phyloP scores from a whole-genome alignment of 2,329 filamentous ascomycete genomes.

The Blumeriella jaapii region DNA sequence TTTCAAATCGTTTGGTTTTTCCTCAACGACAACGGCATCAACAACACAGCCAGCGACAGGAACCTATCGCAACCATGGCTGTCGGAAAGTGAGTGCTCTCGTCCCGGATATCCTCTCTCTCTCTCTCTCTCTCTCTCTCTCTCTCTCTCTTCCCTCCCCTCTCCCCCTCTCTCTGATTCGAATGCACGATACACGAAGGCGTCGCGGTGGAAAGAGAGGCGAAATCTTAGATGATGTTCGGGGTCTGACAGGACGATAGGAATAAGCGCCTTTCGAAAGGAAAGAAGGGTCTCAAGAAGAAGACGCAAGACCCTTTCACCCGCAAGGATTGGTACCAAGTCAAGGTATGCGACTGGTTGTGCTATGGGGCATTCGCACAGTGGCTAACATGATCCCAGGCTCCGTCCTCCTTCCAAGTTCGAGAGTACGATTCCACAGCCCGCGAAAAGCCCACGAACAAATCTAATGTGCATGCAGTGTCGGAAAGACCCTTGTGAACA shows the following conservation, averaged over 20 bases:
- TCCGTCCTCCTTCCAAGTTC: constrained; percentile 85
- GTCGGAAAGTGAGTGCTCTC: constrained; percentile 57
- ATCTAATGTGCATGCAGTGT: constrained; percentile 54
- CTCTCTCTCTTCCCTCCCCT: too few species aligned
- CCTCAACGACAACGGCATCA: constrained; percentile 27
- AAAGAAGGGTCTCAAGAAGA: constrained; percentile 99
- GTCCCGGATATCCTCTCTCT: too few species aligned
- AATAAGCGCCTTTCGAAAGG: constrained; percentile 99
- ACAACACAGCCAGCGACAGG: constrained; percentile 23
- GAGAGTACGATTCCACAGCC: constrained; percentile 57
- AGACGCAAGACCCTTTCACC: constrained; percentile 91
- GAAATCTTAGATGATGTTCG: constrained; percentile 9
- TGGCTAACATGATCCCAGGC: constrained; percentile 44
- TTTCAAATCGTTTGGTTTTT: too few species aligned
- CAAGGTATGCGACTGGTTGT: constrained; percentile 50
- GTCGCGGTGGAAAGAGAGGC: constrained; percentile 14
- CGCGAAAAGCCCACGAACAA: constrained; percentile 15
- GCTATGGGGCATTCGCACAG: constrained; percentile 3
- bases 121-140: too few species aligned
- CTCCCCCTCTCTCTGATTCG: constrained; percentile 5
- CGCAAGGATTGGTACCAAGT: constrained; percentile 99
- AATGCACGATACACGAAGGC: constrained; percentile 3
- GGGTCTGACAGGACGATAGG: constrained; percentile 37
- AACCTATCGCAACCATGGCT: constrained; percentile 60
- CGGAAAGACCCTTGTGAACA: constrained; percentile 99